Evolutionary conservation across 345 rosid species (phyloP).

Genomic region (Aquilaria yunnanensis): DNA sequence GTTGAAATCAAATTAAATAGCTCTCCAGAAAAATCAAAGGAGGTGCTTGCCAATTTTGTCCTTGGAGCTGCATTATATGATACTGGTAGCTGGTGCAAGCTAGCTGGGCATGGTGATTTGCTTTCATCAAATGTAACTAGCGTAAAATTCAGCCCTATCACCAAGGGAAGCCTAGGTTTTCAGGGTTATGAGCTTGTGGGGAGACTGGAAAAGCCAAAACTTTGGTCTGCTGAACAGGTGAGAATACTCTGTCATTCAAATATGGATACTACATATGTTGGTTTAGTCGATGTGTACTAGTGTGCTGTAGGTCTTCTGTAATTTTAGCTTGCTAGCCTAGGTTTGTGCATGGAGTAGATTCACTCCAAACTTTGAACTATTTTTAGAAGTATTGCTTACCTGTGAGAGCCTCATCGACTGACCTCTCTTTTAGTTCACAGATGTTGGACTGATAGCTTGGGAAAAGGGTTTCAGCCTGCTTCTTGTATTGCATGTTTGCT

Average conservation of each 20-base stretch:
- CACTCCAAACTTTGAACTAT: too few species aligned
- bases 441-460: not conserved
- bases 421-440: not conserved
- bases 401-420: too few species aligned
- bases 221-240: conserved; percentile 96
- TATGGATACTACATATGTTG: not conserved
- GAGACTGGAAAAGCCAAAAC: conserved; percentile 68
- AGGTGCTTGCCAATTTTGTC: conserved; percentile 45
- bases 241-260: conserved; percentile 24
- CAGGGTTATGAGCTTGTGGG: conserved; percentile 72
- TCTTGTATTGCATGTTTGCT: not conserved
- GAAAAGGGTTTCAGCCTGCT: not conserved
- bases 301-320: not conserved
- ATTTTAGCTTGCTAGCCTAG: not conserved
- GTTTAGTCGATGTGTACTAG: not conserved
- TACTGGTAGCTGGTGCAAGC: conserved; percentile 52
- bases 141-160: conserved; percentile 40
- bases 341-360: not conserved
- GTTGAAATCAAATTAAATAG: conserved; percentile 88
- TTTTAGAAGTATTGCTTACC: too few species aligned
- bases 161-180: conserved; percentile 45
- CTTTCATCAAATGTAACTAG: conserved; percentile 60
- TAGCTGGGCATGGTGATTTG: conserved; percentile 34
- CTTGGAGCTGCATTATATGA: conserved; percentile 80
- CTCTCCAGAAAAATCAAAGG: conserved; percentile 41